A percentile compares a stretch with the other conserved stretches of the same genome.
These are phyloP conservation scores for Pholiota adiposa DNA, from an alignment of 1,284 basidiomycete species.

Conservation along the genomic window DNA sequence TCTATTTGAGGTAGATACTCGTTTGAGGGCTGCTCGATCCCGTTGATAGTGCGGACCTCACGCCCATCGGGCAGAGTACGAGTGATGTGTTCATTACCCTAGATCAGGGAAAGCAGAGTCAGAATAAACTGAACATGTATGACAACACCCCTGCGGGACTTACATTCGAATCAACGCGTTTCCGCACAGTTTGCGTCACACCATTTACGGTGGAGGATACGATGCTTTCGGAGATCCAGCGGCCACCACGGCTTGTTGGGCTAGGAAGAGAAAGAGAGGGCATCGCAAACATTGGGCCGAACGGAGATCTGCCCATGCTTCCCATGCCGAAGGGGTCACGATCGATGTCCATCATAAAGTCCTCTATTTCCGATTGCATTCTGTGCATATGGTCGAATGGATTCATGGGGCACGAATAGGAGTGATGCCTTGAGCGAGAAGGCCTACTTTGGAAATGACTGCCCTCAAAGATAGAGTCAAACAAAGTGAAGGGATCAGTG, in stretches of 20 bases:
- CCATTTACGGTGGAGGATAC: slow-evolving; percentile 64
- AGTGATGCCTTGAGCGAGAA: slow-evolving; percentile 29
- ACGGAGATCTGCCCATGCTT: slow-evolving; percentile 14
- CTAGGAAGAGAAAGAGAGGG: slow-evolving; percentile 25
- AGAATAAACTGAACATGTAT: slow-evolving; percentile 4
- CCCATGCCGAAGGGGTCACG: slow-evolving; percentile 31
- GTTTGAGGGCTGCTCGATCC: slow-evolving; percentile 57
- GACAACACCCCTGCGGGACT: slow-evolving; percentile 17
- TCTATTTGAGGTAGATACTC: slow-evolving; percentile 29
- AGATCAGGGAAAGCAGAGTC: slow-evolving; percentile 14
- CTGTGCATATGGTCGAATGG: slow-evolving; percentile 34
- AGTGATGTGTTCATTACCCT: slow-evolving; percentile 77
- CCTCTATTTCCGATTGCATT: slow-evolving; percentile 35
- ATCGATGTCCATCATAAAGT: slow-evolving; percentile 34
- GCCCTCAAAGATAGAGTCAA: slow-evolving; percentile 68
- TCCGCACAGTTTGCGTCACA: slow-evolving; percentile 61
- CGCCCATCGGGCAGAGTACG: slow-evolving; percentile 68
- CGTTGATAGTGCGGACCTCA: slow-evolving; percentile 68
- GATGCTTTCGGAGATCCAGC: slow-evolving; percentile 58
- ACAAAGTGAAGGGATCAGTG: slow-evolving; percentile 74
- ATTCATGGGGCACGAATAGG: slow-evolving; percentile 26
- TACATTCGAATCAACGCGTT: slow-evolving; percentile 61
- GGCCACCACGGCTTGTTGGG: slow-evolving; percentile 28
- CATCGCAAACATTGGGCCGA: slow-evolving; percentile 22
- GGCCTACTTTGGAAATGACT: slow-evolving; percentile 26